Evolutionary conservation across 441 rosid species (phyloP), one percentile per base, ranked within the genome.

Genomic region (Eruca vesicaria): DNA sequence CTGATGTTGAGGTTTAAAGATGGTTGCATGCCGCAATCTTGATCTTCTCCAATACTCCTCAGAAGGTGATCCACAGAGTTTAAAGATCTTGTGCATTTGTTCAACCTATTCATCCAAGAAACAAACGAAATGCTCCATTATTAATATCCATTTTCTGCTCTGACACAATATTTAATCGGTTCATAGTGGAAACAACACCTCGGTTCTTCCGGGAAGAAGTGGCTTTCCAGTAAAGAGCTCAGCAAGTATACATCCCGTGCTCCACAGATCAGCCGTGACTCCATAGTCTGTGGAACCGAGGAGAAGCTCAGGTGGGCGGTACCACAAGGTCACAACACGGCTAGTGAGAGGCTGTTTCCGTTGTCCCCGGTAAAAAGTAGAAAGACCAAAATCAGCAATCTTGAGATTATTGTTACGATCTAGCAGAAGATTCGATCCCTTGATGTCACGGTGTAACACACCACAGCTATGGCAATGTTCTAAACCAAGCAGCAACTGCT

Each of bases 151-250:
- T 43, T 14, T 14, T 43, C 50, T 43, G 50, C 18, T 50, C 23
- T 50, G 56, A 18, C 6, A 50, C 4, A 7, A 15, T 45, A 45
- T 19, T 4, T 19, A 19, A 52, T 9, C 9, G 58, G 9, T 19
- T 52, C 29, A 55, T 11, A 55, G 31, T 55, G 21, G 48, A 72
- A 57, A 5, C 55, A 43, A 71, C 20, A 94, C 98, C 95, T 93
- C 98, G 0, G 97, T 93, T 83, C 98, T 85, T 82, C 98, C 98
- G 10, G 98, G 92, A 89, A 93, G 88, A 69, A 93, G 90, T 68
- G 97, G 97, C 81, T 91, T 93, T 62, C 94, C 95, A 28, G 87
- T 82, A 77, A 91, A 89, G 81, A 93, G 80, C 77, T 93, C 97
- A 19, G 97, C 94, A 41, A 93, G 97, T 66, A 93, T 93, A 82